phyloP scores from a whole-genome alignment of 1,284 basidiomycete genomes.

The Exobasidium rhododendri region DNA sequence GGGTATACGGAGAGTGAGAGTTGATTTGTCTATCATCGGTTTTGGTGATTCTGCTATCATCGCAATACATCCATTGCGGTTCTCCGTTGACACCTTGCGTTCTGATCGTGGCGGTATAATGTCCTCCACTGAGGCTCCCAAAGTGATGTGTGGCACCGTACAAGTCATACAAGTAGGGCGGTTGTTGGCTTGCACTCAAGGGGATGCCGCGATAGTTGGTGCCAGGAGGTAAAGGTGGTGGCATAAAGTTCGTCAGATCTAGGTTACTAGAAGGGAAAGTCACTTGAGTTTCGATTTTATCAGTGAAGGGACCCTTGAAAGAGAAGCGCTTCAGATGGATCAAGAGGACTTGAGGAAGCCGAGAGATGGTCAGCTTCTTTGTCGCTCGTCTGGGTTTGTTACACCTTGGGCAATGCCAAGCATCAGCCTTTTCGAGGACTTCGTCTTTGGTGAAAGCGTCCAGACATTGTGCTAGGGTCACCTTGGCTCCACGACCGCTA shows the following conservation, averaged over 20 bases:
- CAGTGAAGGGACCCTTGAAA: constrained; percentile 84
- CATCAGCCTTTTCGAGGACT: constrained; percentile 86
- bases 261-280: constrained; percentile 72
- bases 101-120: constrained; percentile 52
- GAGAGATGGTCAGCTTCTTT: constrained; percentile 79
- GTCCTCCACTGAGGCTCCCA: constrained; percentile 27
- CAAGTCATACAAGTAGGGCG: constrained; percentile 57
- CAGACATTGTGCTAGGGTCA: constrained; percentile 75
- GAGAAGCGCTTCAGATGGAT: constrained; percentile 97
- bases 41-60: constrained; percentile 41
- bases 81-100: constrained; percentile 23
- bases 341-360: constrained; percentile 81
- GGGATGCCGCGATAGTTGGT: constrained; percentile 19
- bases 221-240: constrained; percentile 57
- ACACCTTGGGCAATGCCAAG: constrained; percentile 86
- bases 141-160: constrained; percentile 57
- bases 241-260: constrained; percentile 89
- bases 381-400: constrained; percentile 77
- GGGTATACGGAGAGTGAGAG: constrained; percentile 7
- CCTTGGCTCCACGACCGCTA: constrained; percentile 62
- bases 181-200: constrained; percentile 36
- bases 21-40: constrained; percentile 38
- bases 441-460: constrained; percentile 89
- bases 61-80: constrained; percentile 47
- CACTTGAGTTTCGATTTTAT: constrained; percentile 63